Evolutionary conservation across 2,329 filamentous ascomycete genomes (phyloP), one percentile per base, ranked within the genome.

Genomic region (Monilinia aucupariae): DNA sequence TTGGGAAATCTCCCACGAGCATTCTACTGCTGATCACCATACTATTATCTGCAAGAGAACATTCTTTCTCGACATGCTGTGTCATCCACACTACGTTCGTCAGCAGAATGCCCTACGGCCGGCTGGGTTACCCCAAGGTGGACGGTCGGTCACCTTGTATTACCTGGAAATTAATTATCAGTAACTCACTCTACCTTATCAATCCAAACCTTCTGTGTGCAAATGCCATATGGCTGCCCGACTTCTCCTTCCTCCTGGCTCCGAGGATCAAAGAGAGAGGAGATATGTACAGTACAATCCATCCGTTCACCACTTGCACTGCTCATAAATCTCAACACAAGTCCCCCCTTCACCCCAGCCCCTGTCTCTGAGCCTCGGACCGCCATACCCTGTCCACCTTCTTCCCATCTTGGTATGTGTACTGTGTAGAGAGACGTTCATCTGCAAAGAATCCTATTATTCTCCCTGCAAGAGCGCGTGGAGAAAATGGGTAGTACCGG

Each of bases 341-440:
- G n/a, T n/a, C n/a, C n/a, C n/a, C n/a, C n/a, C n/a, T n/a, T 45
- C 25, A 37, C 27, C n/a, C 49, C 30, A 20, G 47, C 15, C 37
- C 59, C n/a, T 61, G 59, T n/a, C 27, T 34, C 39, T 2, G 47
- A 54, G 59, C 39, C 59, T 61, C 59, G 59, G 59, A 39, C 49
- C 39, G 59, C 54, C 49, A 47, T 45, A 54, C 59, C 59, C 55
- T 39, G 30, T 37, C 10, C 34, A 13, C 34, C 34, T 37, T n/a
- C 34, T 37, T 37, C 34, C 34, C 7, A n/a, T 13, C 13, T 37
- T 12, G 34, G 34, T 12, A 37, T 45, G 22, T 32, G n/a, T n/a
- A 15, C 12, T 41, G 13, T 22, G n/a, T n/a, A n/a, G n/a, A 9
- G 27, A 13, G 22, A 20, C 10, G 20, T 47, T 13, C 51, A n/a